Conservation (phyloP, 345 rosid genomes). For the Lumnitzera littorea region DNA sequence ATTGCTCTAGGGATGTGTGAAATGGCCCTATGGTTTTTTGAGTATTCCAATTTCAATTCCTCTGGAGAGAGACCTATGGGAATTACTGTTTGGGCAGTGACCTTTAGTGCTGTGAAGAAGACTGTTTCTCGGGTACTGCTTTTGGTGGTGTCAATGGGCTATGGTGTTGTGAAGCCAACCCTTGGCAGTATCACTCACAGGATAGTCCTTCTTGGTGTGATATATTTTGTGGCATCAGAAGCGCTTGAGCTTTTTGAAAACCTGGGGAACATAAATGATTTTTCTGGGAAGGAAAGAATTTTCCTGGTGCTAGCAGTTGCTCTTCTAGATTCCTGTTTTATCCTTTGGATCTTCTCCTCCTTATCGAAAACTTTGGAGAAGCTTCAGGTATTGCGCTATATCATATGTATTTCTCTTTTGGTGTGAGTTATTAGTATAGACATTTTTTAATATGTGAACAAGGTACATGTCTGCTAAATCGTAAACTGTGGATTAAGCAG, state of each 20-base stretch:
- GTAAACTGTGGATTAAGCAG: too few relatives aligned
- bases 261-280: conserved; percentile 35
- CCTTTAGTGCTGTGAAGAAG: conserved; percentile 30
- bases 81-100: conserved; percentile 31
- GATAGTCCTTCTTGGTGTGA: conserved; percentile 25
- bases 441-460: too few relatives aligned
- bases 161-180: conserved; percentile 33
- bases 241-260: conserved; percentile 34
- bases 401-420: not conserved
- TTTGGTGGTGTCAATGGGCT: conserved; percentile 37
- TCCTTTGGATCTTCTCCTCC: conserved; percentile 38
- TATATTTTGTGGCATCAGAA: conserved; percentile 26
- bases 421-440: too few relatives aligned
- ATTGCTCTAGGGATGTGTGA: conserved; percentile 39
- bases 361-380: conserved; percentile 36
- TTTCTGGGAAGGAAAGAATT: conserved; percentile 27
- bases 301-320: conserved; percentile 30
- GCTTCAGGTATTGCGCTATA: conserved; percentile 22
- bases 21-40: conserved; percentile 40
- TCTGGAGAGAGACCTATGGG: conserved; percentile 29
- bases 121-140: conserved; percentile 29
- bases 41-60: conserved; percentile 30
- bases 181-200: conserved; percentile 23
- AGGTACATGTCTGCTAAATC: too few relatives aligned
- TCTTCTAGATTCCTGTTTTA: conserved; percentile 33